Percentiles rank a stretch among this genome's conserved stretches.
phyloP scores from a whole-genome alignment of 1,284 basidiomycete genomes.

The Trichosporon asahii region DNA sequence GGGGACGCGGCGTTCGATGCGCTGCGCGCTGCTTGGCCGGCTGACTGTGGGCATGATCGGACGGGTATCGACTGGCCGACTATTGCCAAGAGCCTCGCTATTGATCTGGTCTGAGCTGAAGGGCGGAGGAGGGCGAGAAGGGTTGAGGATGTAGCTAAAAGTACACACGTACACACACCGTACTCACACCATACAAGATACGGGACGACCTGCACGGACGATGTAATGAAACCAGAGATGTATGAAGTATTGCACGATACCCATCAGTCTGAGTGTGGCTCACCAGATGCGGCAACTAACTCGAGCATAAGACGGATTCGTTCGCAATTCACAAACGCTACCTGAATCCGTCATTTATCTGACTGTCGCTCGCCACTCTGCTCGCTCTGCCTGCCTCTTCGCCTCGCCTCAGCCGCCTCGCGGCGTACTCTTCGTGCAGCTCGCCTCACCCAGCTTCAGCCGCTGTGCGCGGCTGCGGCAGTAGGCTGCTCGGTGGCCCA shows the following conservation, averaged over 20 bases:
- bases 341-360: too few relatives aligned
- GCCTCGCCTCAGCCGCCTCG: too few relatives aligned
- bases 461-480: too few relatives aligned
- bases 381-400: too few relatives aligned
- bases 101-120: background rate
- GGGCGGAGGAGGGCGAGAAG: background rate
- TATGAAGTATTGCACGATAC: background rate
- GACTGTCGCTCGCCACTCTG: too few relatives aligned
- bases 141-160: background rate
- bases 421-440: background rate
- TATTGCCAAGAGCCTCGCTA: background rate
- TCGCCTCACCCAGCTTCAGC: background rate
- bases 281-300: background rate
- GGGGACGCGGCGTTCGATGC: conserved; percentile 1
- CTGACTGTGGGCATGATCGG: background rate
- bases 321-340: too few relatives aligned
- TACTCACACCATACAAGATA: background rate
- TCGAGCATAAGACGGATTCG: too few relatives aligned
- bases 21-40: background rate
- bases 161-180: background rate
- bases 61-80: background rate
- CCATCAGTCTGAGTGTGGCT: background rate
- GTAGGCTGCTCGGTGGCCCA: background rate
- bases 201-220: background rate
- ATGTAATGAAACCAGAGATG: background rate